phyloP scores from a whole-genome alignment of 2,329 filamentous ascomycete genomes.

The Venturia effusa region DNA sequence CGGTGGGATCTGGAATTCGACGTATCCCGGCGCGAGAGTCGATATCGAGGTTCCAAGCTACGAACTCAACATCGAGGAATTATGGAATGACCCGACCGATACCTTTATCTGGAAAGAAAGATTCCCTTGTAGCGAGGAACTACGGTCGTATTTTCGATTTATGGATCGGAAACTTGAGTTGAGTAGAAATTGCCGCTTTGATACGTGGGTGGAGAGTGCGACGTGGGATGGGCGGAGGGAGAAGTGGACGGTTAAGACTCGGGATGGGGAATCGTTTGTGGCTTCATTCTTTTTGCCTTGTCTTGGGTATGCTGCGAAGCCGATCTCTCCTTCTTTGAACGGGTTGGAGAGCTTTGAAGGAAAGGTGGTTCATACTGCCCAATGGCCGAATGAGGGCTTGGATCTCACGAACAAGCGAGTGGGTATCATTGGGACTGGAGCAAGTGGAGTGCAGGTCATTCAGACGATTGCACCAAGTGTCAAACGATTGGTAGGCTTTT shows the following conservation, averaged over 20 bases:
- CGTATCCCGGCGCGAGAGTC: conserved; percentile 34
- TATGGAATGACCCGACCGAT: conserved; percentile 25
- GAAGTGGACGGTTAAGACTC: conserved; percentile 22
- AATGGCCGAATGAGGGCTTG: conserved; percentile 30
- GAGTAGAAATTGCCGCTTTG: conserved; percentile 23
- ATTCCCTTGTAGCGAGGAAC: background rate
- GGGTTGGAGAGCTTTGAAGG: conserved; percentile 28
- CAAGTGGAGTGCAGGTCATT: conserved; percentile 29
- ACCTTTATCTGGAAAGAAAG: background rate
- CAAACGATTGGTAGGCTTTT: background rate
- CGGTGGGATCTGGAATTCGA: conserved; percentile 36
- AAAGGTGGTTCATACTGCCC: conserved; percentile 30
- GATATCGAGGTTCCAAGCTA: conserved; percentile 38
- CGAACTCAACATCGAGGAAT: conserved; percentile 35
- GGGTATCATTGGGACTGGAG: conserved; percentile 32
- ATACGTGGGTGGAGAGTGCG: conserved; percentile 31
- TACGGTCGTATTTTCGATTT: background rate
- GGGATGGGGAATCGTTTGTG: conserved; percentile 12
- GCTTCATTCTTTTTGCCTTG: conserved; percentile 30
- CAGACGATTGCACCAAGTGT: conserved; percentile 13
- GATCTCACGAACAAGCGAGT: conserved; percentile 28
- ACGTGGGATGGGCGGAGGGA: conserved; percentile 35
- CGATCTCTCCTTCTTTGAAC: conserved; percentile 32
- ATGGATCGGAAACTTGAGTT: conserved; percentile 1
- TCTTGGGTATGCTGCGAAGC: conserved; percentile 8